Evolutionary conservation across 169 alveolate species (phyloP), one percentile per base, ranked within the genome.

Genomic region (Hammondia hammondi): DNA sequence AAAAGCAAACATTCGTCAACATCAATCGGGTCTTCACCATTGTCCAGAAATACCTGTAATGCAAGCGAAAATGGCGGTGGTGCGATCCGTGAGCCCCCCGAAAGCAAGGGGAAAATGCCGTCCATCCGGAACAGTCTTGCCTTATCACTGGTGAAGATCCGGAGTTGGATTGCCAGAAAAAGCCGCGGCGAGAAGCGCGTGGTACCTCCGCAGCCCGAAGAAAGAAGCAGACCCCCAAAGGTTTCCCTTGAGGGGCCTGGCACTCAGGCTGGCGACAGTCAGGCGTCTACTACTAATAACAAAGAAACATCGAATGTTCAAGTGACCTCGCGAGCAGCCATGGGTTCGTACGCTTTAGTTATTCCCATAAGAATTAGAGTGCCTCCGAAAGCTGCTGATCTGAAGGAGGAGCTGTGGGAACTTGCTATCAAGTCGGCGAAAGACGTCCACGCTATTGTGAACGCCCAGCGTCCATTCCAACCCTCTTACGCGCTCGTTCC

Each of bases 261-360:
- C 32, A 67, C 9, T 67, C 32, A 14, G 77, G 1, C 10, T 67
- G 0, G 27, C 32, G 77, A 67, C 77, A 21, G 35, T 7, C 77
- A 67, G 32, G 77, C 77, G 77, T 67, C 35, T 7, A 17, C 27
- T 17, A 67, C 32, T 14, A 21, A 17, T 1, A 67, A 17, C 77
- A 29, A 17, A 29, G 77, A 17, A 67, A 7, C 77, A 27, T 39
- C 43, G 43, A 67, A 67, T 27, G 77, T 67, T 67, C 87, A 77
- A 77, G 87, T 77, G 56, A 32, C 48, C 45, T 92, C 93, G 6
- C 95, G 91, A 3, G 48, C 81, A 10, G 95, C 93, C 3, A 48
- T 93, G 72, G 95, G 95, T 3, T 93, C 95, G 35, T 93, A 93
- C 29, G 95, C 95, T 45, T 39, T 93, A 77, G 29, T 93, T 71